Conservation (phyloP, 1,284 basidiomycete species). For the Heterobasidion annosum region DNA sequence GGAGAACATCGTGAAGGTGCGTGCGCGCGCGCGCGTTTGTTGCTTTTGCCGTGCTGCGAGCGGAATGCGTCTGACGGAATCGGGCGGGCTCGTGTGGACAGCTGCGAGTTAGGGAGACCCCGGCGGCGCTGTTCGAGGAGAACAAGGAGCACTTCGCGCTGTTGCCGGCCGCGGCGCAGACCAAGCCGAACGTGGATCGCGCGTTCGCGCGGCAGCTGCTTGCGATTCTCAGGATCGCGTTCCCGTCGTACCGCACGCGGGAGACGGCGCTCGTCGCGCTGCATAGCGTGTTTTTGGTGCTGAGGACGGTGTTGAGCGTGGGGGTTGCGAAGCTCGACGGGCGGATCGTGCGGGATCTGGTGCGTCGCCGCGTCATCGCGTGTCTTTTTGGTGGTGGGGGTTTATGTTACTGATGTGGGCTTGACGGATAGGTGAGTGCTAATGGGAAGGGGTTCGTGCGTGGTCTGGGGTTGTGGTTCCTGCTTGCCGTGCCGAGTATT, state of each 20-base stretch:
- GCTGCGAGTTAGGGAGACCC: constrained; percentile 31
- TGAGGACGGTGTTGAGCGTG: constrained; percentile 82
- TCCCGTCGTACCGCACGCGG: constrained; percentile 66
- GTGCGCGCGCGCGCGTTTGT: constrained; percentile 10
- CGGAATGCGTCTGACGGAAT: background rate
- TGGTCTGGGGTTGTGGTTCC: constrained; percentile 85
- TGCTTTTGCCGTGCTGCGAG: background rate
- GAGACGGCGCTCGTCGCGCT: constrained; percentile 72
- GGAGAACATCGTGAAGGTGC: constrained; percentile 51
- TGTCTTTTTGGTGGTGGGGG: too few species aligned
- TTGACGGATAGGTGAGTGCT: constrained; percentile 51
- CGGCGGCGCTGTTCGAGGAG: constrained; percentile 29
- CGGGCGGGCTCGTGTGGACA: constrained; percentile 9
- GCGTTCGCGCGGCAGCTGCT: constrained; percentile 75
- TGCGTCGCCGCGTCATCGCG: constrained; percentile 19
- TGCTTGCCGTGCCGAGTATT: constrained; percentile 85
- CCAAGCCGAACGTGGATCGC: constrained; percentile 69
- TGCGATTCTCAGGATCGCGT: constrained; percentile 70
- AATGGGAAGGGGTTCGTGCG: constrained; percentile 80
- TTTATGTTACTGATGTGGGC: too few species aligned
- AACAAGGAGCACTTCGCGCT: constrained; percentile 50
- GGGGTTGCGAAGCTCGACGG: constrained; percentile 89
- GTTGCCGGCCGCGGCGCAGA: constrained; percentile 25
- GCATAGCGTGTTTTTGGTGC: constrained; percentile 84
- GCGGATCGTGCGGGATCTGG: constrained; percentile 82